A percentile compares a stretch with the other conserved stretches of the same genome.
These are phyloP conservation scores for Trichoderma sp. DNA, from an alignment of 2,329 filamentous ascomycete species.

Conservation along the genomic window DNA sequence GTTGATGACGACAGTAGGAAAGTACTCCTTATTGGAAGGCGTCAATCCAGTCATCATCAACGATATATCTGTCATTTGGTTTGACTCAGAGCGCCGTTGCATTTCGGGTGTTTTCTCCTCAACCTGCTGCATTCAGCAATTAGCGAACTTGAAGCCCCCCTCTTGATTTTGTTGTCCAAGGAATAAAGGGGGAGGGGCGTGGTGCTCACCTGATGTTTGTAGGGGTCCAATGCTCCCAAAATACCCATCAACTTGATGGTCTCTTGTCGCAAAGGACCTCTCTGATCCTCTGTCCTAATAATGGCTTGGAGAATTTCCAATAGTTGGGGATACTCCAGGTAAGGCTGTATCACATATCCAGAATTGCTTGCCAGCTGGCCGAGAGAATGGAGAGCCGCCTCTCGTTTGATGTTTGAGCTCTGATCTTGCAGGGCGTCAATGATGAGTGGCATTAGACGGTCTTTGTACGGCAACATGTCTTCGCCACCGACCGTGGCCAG, in stretches of 20 bases:
- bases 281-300: slow-evolving; percentile 82
- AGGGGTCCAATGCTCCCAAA: slow-evolving; percentile 88
- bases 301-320: slow-evolving; percentile 91
- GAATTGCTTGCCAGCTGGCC: slow-evolving; percentile 93
- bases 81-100: slow-evolving; percentile 61
- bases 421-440: slow-evolving; percentile 92
- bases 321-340: slow-evolving; percentile 89
- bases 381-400: slow-evolving; percentile 84
- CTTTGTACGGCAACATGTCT: slow-evolving; percentile 89
- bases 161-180: not conserved
- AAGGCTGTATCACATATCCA: slow-evolving; percentile 95
- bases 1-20: slow-evolving; percentile 96
- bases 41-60: slow-evolving; percentile 97
- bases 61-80: slow-evolving; percentile 83
- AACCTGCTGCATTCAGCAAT: slow-evolving; percentile 55
- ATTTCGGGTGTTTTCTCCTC: slow-evolving; percentile 84
- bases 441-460: slow-evolving; percentile 90
- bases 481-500: slow-evolving; percentile 90
- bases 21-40: slow-evolving; percentile 97
- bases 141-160: not conserved
- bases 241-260: slow-evolving; percentile 97
- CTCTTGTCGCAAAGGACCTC: slow-evolving; percentile 80
- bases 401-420: slow-evolving; percentile 82
- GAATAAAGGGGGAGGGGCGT: not conserved
- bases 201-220: slow-evolving; percentile 71